Base-by-base conservation (phyloP, 306 rosid genomes). In the Rosa chinensis region DNA sequence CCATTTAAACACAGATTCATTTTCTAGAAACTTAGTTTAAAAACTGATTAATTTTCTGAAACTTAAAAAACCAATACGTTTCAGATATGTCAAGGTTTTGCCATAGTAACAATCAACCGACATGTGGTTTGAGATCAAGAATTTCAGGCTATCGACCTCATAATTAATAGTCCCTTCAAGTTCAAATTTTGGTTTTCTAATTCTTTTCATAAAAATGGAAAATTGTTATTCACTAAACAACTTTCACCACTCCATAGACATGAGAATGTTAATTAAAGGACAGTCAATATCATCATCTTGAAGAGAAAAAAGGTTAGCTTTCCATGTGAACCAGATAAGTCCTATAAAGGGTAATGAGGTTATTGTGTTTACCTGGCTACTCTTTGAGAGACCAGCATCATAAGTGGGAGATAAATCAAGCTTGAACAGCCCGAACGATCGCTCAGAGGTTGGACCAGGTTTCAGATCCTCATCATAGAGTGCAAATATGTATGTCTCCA, bases 401-500 rank as follows among this genome's bases (percentile, higher is more conserved):
- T 95, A 95, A 0, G 91, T 76, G 82, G 79, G 74, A 47, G 86
- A 70, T 10, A 88, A 91, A 85, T 95, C 97, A 9, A 94, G 82
- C 81, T 80, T 89, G 85, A 73, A 95, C 14, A 95, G 80, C 11
- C 99, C 99, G 16, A 92, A 95, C 0, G 98, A 86, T 0, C 94
- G 90, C 70, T 95, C 97, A 3, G 98, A 93, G 13, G 80, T 78
- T 0, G 91, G 91, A 23, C 99, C 98, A 1, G 96, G 76, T 82
- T 95, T 95, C 66, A 86, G 66, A 77, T 95, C 47, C 78, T 95
- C 99, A 13, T 95, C 98, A 73, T 88, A 95, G 52, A 95, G 90
- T 0, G 98, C 98, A 75, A 90, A 93, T 76, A 95, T 86, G 49
- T 83, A 95, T 0, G 96, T 93, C 70, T 92, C 92, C 58, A 90